Conservation (phyloP, 2,329 filamentous ascomycete genomes). For the Paecilomyces sp. region DNA sequence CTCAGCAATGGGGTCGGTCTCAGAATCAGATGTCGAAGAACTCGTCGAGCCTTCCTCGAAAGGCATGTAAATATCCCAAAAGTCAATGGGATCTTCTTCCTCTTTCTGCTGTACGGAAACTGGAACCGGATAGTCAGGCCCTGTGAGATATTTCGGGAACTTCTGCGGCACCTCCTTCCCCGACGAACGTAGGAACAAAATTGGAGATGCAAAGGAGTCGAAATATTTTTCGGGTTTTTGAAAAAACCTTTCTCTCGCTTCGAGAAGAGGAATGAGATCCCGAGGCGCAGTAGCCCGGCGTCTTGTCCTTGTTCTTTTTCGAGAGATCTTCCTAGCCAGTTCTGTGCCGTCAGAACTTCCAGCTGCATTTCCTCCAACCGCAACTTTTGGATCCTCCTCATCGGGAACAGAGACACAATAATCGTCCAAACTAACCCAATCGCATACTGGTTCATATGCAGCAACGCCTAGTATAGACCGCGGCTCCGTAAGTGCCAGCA, state of each 20-base stretch:
- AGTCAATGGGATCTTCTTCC: slow-evolving; percentile 3
- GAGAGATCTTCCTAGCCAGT: neutral
- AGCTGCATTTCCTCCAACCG: slow-evolving; percentile 1
- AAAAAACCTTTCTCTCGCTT: slow-evolving; percentile 30
- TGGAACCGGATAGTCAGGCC: slow-evolving; percentile 26
- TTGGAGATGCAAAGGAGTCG: slow-evolving; percentile 37
- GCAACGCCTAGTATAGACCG: slow-evolving; percentile 25
- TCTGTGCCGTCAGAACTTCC: neutral
- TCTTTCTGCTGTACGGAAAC: slow-evolving; percentile 13
- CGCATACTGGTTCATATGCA: slow-evolving; percentile 27
- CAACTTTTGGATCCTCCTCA: neutral
- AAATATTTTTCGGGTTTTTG: slow-evolving; percentile 31
- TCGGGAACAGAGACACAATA: slow-evolving; percentile 19
- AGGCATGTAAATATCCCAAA: slow-evolving; percentile 8
- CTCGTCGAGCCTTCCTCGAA: neutral
- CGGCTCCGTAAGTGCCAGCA: slow-evolving; percentile 36
- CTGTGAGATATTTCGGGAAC: slow-evolving; percentile 27
- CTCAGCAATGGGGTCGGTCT: neutral
- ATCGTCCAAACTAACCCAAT: slow-evolving; percentile 36
- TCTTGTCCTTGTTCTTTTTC: slow-evolving; percentile 6
- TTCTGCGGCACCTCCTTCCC: slow-evolving; percentile 29
- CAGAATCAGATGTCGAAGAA: neutral
- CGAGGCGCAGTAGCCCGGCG: slow-evolving; percentile 10
- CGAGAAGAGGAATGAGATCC: slow-evolving; percentile 28
- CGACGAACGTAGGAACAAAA: slow-evolving; percentile 35